Evolutionary conservation across 306 rosid species (phyloP), one percentile per base, ranked within the genome.

Genomic region (Heteromeles arbutifolia): DNA sequence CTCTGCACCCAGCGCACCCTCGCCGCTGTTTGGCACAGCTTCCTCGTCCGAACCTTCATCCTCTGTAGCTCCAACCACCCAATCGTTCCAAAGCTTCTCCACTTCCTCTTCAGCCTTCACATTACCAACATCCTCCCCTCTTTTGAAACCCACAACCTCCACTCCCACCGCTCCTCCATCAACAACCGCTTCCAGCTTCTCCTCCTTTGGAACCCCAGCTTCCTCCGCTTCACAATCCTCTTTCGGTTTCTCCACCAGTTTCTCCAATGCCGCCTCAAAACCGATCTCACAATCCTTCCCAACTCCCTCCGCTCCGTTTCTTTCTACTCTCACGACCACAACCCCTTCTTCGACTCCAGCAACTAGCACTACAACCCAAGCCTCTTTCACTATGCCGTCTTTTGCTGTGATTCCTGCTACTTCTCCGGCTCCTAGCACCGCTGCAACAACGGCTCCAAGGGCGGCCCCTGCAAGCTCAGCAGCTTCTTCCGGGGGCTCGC

Each of bases 271-370:
- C 52, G 6, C 85, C 52, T 45, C 52, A 45, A 45, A 45, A 45
- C 52, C 52, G 5, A 45, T 18, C 57, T 79, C 89, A 26, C 80
- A 82, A 66, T 70, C 91, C 0, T 90, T 84, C 74, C 21, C 92
- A 5, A 76, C 89, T 3, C 65, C 93, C 3, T 80, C 88, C 0
- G 84, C 87, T 14, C 85, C 93, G 0, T 68, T 84, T 62, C 86
- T 86, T 69, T 91, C 97, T 0, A 83, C 93, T 0, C 88, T 78
- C 64, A 89, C 97, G 0, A 84, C 93, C 57, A 82, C 96, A 17
- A 77, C 74, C 10, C 70, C 91, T 15, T 22, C 79, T 66, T 86
- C 97, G 2, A 67, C 82, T 6, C 86, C 18, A 13, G 52, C 52
- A 45, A 1, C 52, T 45, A 45, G 52, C 52, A 45, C 52, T 13